phyloP scores from a whole-genome alignment of 208 protist species.

The Plasmodiophora brassicae region DNA sequence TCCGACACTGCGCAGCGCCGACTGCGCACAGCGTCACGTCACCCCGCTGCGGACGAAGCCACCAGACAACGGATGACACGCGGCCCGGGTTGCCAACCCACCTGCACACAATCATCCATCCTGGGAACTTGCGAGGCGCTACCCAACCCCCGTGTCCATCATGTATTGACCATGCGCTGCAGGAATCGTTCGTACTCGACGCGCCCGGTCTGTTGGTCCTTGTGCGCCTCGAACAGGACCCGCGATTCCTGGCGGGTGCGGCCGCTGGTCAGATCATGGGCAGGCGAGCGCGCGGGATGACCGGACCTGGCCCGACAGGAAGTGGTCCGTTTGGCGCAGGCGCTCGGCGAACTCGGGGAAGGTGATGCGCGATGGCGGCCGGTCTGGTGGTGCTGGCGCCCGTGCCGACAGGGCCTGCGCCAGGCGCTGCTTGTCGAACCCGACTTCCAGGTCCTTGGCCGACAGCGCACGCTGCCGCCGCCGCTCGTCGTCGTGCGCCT shows the following conservation, averaged over 20 bases:
- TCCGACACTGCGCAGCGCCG: no score
- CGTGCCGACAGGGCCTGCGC: not conserved
- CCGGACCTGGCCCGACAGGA: not conserved
- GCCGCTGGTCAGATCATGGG: not conserved
- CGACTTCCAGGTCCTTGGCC: not conserved
- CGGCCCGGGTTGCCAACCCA: no score
- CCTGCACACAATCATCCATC: no score
- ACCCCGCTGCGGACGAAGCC: no score
- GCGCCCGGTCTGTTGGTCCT: not conserved
- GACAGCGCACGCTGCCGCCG: no score
- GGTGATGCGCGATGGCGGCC: not conserved
- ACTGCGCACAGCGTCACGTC: no score
- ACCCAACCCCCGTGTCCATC: no score
- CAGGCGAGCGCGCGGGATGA: not conserved
- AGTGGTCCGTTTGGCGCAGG: not conserved
- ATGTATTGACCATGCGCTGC: not conserved
- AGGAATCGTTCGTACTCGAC: not conserved
- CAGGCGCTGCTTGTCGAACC: not conserved
- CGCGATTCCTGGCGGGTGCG: not conserved
- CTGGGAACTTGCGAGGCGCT: no score
- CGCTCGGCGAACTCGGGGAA: conserved; percentile 2
- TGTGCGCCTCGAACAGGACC: not conserved
- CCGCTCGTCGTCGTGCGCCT: not conserved
- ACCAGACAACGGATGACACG: no score
- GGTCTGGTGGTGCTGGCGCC: not conserved